Evolutionary conservation across 176 grass and related monocot genomes (phyloP), one percentile per base, ranked within the genome.

Genomic region (Miscanthus lutarioriparius): DNA sequence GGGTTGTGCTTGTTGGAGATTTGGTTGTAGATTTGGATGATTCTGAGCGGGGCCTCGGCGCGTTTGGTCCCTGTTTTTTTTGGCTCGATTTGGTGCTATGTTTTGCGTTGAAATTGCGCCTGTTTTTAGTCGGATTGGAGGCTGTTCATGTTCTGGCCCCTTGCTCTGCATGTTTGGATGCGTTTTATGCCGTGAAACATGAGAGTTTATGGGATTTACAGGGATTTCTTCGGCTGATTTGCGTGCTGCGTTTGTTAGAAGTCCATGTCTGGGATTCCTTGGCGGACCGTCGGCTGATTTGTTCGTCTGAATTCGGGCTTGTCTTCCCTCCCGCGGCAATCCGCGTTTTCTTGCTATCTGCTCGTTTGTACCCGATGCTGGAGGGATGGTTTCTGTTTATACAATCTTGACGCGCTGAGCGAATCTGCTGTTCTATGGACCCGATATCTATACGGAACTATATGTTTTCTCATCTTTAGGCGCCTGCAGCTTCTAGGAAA

Each of bases 31-130:
- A 74, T 80, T 88, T 43, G 15, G 68, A 20, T 25, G 44, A 0
- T 82, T 28, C 19, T 45, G 48, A 59, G 17, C 49, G 20, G 10
- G 33, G 4, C 2, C 2, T 71, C 26, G 22, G 6, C 8, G 10
- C 64, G 20, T 15, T 38, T 61, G 27, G 49, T 43, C 11, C 41
- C 4, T 51, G 5, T 19, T 51, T 51, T 10, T 36, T 14, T 8
- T 69, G 10, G 28, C 11, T 58, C 56, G 44, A 64, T 80, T 89
- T 58, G 70, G n/a, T 45, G 81, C 13, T 81, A 16, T 23, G 25
- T 84, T 30, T 49, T 43, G 32, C 5, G 33, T 3, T 32, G 27
- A 19, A 19, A 41, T 81, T 64, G 15, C 66, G 15, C 40, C 1
- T 58, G 67, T 11, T 48, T 44, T 36, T 10, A 2, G 14, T 62